Base-by-base conservation (phyloP, 495 filamentous ascomycete species). In the Astrothelium macrocarpum region DNA sequence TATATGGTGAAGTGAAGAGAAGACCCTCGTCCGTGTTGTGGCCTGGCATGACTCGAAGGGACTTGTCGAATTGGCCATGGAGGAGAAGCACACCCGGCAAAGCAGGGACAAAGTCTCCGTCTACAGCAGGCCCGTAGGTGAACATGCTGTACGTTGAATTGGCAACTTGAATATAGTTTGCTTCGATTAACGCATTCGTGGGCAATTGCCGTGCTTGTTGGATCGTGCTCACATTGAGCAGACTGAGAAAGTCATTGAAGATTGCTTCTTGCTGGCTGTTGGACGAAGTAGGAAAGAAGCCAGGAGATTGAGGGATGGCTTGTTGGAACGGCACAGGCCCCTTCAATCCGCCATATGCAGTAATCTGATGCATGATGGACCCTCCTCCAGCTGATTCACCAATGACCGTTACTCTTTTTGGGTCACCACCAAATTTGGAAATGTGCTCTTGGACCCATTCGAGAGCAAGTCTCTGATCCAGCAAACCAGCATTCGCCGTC, bases 381-480 rank as follows among this genome's bases (percentile, higher is more conserved):
- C 83, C 84, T 3, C 74, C 89, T 26, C 88, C 89, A 1, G 89
- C 87, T 11, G 82, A 87, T 66, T 88, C 80, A 25, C 89, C 89
- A 65, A 82, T 80, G 3, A 89, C 78, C 1, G 87, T 90, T 32
- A 90, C 80, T 34, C 80, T 74, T 7, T 75, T 66, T 1, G 82
- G 79, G 67, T 91, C 80, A 18, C 90, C 90, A 14, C 90, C 90
- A 68, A 92, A 91, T 9, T 78, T 74, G 43, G 74, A 69, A 65
- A 92, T 90, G 70, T 89, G 72, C 61, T 81, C 77, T 66, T 87
- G 78, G 14, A 91, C 79, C 90, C 90, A 94, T 32, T 87, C 74
- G 32, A 92, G 76, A 11, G 85, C 87, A 66, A 89, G 78, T 9
- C 82, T 76, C 68, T 89, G 85, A 69, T 93, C 90, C 29, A 80